Conservation (phyloP, 2,329 filamentous ascomycete species). For the Trichoderma sp. region DNA sequence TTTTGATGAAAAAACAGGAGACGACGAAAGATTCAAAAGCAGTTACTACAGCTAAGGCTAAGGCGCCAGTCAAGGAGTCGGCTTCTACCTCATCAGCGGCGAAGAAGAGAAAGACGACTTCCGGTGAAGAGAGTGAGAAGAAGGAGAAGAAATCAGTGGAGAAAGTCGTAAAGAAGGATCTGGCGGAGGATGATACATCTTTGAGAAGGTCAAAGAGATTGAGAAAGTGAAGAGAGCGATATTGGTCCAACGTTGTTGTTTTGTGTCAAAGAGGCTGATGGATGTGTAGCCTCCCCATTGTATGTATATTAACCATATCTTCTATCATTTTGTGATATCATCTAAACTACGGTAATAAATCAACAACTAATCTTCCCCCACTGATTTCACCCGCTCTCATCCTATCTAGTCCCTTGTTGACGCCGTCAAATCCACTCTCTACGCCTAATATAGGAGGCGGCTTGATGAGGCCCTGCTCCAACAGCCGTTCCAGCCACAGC, state of each 20-base stretch:
- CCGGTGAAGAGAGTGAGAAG: constrained; percentile 23
- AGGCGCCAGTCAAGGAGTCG: neutral
- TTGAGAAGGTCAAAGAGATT: constrained; percentile 24
- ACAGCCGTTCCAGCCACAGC: constrained; percentile 66
- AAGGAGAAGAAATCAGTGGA: neutral
- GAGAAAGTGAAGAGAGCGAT: neutral
- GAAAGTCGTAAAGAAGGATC: constrained; percentile 15
- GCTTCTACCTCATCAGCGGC: neutral
- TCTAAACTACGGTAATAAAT: constrained; percentile 23
- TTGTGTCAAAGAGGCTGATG: neutral
- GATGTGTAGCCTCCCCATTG: neutral
- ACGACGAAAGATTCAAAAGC: neutral
- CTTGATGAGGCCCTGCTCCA: constrained; percentile 53
- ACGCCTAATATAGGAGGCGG: constrained; percentile 67
- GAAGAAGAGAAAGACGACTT: constrained; percentile 29
- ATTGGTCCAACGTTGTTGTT: neutral
- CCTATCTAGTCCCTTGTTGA: constrained; percentile 68
- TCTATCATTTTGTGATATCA: neutral
- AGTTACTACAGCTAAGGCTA: neutral
- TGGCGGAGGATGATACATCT: neutral
- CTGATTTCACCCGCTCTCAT: constrained; percentile 67
- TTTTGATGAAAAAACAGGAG: constrained; percentile 54
- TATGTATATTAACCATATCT: neutral
- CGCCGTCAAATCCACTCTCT: constrained; percentile 61
- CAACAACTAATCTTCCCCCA: constrained; percentile 69